Percentiles rank a stretch among this genome's conserved stretches.
Conservation (phyloP, 2,329 filamentous ascomycete species). For the Bipolaris bicolor region DNA sequence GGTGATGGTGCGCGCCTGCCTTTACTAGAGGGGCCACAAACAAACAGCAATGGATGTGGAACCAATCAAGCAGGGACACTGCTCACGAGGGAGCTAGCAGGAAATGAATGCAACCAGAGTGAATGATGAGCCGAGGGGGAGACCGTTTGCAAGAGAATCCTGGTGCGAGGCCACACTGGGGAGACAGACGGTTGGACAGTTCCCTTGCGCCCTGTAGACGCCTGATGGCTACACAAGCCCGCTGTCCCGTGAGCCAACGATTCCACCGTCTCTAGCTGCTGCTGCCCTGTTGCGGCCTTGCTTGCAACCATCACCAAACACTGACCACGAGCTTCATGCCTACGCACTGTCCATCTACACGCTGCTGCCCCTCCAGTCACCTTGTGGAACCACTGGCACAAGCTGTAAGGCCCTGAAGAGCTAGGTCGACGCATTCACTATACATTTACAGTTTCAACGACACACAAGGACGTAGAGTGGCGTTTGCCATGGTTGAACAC, state of each 20-base stretch:
- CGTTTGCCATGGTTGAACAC: slow-evolving; percentile 1
- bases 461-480: slow-evolving; percentile 5
- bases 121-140: slow-evolving; percentile 3
- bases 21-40: slow-evolving; percentile 20
- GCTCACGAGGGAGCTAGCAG: background rate
- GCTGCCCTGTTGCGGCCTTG: slow-evolving; percentile 7
- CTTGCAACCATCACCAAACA: slow-evolving; percentile 11
- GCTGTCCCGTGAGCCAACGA: background rate
- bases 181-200: slow-evolving; percentile 3
- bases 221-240: slow-evolving; percentile 3
- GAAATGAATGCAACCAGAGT: background rate
- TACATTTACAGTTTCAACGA: slow-evolving; percentile 6
- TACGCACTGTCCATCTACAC: slow-evolving; percentile 6
- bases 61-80: slow-evolving; percentile 4
- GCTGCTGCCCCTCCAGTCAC: background rate
- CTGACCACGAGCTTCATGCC: slow-evolving; percentile 8
- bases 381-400: slow-evolving; percentile 12
- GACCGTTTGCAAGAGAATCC: background rate
- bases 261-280: slow-evolving; percentile 1
- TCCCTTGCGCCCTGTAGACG: slow-evolving; percentile 1
- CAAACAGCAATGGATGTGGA: slow-evolving; percentile 12
- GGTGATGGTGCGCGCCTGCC: slow-evolving; percentile 15
- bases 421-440: slow-evolving; percentile 1
- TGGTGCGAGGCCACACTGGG: slow-evolving; percentile 2
- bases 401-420: slow-evolving; percentile 1